Conservation (phyloP, 2,329 filamentous ascomycete species). For the Dactylellina cionopaga region DNA sequence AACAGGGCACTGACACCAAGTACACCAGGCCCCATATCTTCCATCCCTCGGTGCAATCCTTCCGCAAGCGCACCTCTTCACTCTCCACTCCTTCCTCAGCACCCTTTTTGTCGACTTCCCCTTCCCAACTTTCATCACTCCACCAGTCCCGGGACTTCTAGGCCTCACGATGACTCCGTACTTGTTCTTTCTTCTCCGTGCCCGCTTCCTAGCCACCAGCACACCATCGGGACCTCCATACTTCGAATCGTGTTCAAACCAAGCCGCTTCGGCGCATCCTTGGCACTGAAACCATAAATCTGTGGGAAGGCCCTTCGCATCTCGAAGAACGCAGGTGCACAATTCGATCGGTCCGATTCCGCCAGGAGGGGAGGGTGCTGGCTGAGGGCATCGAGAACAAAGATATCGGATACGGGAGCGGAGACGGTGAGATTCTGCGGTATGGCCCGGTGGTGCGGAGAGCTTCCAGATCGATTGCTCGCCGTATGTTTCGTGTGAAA, state of each 20-base stretch:
- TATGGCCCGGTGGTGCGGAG: slow-evolving; percentile 18
- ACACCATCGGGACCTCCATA: slow-evolving; percentile 39
- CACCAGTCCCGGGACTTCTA: neutral
- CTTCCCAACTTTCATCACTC: neutral
- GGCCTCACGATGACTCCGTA: slow-evolving; percentile 39
- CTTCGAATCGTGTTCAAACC: slow-evolving; percentile 41
- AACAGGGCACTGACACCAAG: slow-evolving; percentile 45
- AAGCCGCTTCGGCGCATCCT: slow-evolving; percentile 39
- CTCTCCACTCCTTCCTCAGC: neutral
- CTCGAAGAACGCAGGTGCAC: slow-evolving; percentile 44
- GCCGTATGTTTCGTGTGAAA: slow-evolving; percentile 44
- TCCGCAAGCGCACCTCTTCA: slow-evolving; percentile 44
- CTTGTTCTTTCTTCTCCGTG: slow-evolving; percentile 38
- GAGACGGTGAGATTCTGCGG: slow-evolving; percentile 44
- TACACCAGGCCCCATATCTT: slow-evolving; percentile 42
- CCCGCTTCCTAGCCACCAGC: neutral
- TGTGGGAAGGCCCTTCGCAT: slow-evolving; percentile 27
- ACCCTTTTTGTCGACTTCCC: neutral
- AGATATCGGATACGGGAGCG: slow-evolving; percentile 47
- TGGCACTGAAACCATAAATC: slow-evolving; percentile 48
- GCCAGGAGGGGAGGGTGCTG: slow-evolving; percentile 22
- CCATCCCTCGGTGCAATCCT: slow-evolving; percentile 26
- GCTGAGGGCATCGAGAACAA: slow-evolving; percentile 27
- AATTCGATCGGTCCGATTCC: slow-evolving; percentile 45
- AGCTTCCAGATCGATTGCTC: slow-evolving; percentile 29